Conservation (phyloP, 2,329 filamentous ascomycete genomes). For the Parascedosporium putredinis region DNA sequence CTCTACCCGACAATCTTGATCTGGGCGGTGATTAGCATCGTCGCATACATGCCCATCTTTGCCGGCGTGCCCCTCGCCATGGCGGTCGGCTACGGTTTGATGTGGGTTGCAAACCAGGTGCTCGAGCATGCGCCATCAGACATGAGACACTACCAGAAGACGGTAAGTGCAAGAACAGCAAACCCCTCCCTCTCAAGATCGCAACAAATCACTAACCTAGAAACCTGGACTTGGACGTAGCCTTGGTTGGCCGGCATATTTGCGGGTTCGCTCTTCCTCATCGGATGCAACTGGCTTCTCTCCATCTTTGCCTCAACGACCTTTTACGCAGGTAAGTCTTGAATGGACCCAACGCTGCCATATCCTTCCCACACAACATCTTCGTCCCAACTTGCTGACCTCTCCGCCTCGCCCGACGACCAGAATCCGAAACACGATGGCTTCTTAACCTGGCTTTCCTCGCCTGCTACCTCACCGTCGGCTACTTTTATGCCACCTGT, state of each 20-base stretch:
- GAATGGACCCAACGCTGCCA: too few relatives aligned
- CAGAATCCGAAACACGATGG: constrained; percentile 35
- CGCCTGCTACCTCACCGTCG: constrained; percentile 51
- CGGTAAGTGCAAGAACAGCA: constrained; percentile 40
- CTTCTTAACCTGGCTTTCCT: constrained; percentile 70
- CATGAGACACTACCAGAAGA: constrained; percentile 84
- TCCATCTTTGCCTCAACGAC: constrained; percentile 50
- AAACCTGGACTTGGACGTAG: constrained; percentile 27
- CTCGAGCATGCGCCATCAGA: constrained; percentile 75
- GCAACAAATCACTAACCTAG: not conserved
- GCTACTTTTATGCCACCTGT: constrained; percentile 77
- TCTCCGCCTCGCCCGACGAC: constrained; percentile 6
- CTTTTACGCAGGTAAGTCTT: constrained; percentile 39
- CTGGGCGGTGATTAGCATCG: constrained; percentile 57
- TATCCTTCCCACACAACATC: too few relatives aligned
- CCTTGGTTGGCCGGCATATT: constrained; percentile 94
- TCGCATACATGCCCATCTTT: constrained; percentile 66
- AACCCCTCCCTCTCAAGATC: not conserved
- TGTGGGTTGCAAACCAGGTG: constrained; percentile 67
- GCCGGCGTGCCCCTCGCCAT: constrained; percentile 63
- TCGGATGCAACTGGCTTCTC: constrained; percentile 65
- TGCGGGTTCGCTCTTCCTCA: constrained; percentile 72
- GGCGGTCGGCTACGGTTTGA: constrained; percentile 56
- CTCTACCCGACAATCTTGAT: constrained; percentile 76
- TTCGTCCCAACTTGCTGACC: constrained; percentile 7